These are phyloP conservation scores for Suhomyces anneliseae DNA, from an alignment of 1,139 yeast species.

Conservation along the genomic window DNA sequence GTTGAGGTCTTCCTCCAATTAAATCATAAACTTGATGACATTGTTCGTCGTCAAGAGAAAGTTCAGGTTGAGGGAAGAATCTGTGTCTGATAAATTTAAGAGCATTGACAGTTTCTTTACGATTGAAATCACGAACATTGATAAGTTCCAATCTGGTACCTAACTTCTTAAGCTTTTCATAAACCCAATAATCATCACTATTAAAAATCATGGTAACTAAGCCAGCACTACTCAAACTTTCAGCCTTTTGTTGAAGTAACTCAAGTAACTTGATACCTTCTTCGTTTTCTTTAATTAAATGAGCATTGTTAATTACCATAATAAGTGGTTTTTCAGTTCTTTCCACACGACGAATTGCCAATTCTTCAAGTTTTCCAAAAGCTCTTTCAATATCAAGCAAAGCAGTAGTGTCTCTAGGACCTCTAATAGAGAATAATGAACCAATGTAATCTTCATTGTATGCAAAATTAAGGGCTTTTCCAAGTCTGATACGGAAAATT, in stretches of 20 bases:
- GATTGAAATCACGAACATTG: conserved; percentile 64
- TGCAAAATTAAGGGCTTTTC: conserved; percentile 71
- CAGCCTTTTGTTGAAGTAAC: conserved; percentile 80
- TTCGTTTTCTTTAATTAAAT: conserved; percentile 70
- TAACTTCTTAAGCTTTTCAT: conserved; percentile 68
- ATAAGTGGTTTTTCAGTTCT: conserved; percentile 53
- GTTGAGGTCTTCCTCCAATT: conserved; percentile 86
- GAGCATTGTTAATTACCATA: conserved; percentile 71
- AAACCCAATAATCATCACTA: conserved; percentile 86
- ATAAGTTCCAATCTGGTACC: conserved; percentile 77
- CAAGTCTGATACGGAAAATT: conserved; percentile 72
- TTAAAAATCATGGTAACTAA: conserved; percentile 74
- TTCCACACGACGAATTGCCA: conserved; percentile 55
- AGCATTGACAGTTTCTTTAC: conserved; percentile 58
- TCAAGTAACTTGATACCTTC: conserved; percentile 74
- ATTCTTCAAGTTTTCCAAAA: conserved; percentile 70
- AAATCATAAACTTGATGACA: conserved; percentile 64
- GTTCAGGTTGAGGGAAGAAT: conserved; percentile 39
- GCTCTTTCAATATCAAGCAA: conserved; percentile 81
- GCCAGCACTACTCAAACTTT: conserved; percentile 72
- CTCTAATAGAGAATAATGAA: conserved; percentile 74
- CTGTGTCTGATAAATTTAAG: conserved; percentile 52
- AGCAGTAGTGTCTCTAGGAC: conserved; percentile 86
- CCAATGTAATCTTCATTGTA: conserved; percentile 84
- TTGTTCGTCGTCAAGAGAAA: conserved; percentile 24